Evolutionary conservation across 306 rosid genomes (phyloP), one percentile per base, ranked within the genome.

Genomic region (Dalbergia cochinchinensis): DNA sequence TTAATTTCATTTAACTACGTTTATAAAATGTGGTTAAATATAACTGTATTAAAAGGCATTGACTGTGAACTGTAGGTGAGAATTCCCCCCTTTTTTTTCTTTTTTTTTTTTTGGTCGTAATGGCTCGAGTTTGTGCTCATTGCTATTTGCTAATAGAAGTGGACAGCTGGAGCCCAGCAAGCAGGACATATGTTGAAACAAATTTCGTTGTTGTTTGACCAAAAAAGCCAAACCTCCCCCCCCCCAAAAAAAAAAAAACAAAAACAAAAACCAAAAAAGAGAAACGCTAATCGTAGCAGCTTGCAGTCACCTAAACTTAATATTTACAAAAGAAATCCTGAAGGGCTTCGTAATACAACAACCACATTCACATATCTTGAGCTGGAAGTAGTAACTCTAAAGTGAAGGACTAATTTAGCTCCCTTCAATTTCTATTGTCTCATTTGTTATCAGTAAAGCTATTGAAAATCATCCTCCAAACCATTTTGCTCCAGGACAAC

Each of bases 381-480:
- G 62, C 6, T 47, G n/a, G 15, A 54, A 44, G 62, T 9, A 57
- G n/a, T 19, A 54, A 54, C 54, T 8, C 68, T 54, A 65, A n/a
- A 72, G 37, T 19, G 33, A 18, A 77, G 35, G n/a, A 11, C 35
- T 7, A 45, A 9, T 77, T 78, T 31, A 7, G 20, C 68, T 61
- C 69, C 35, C 45, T 77, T 26, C 55, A 57, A 9, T 44, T 65
- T 71, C 50, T 47, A 22, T 37, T 37, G 20, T 55, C 71, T 71
- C 66, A 14, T 47, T 50, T 58, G 51, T 63, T 20, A 51, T 79
- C 65, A 69, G 62, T 42, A 80, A 59, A 76, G 51, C 53, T 26
- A 55, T 14, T 60, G 66, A 5, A 65, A 65, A 81, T 37, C 54
- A 71, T 59, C 50, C 39, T 54, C 75, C 83, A 66, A 73, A 68